Evolutionary conservation across 2,329 filamentous ascomycete species (phyloP).

Genomic region (Fonsecaea monophora): DNA sequence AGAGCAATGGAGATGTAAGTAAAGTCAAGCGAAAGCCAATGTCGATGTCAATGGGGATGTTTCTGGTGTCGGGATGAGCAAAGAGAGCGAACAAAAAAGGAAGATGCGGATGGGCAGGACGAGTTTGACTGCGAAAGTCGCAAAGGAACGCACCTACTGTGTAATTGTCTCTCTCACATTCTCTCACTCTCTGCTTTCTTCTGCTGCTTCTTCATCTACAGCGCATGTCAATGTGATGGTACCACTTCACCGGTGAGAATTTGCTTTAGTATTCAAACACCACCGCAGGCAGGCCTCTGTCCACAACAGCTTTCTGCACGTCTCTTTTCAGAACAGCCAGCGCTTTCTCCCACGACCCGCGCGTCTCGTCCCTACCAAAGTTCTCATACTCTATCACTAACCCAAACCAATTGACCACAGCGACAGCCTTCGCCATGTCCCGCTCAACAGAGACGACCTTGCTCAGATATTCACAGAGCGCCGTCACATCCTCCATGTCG

Average conservation of each 20-base stretch:
- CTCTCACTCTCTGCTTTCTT: too few species aligned
- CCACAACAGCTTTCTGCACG: constrained; percentile 63
- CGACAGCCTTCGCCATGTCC: constrained; percentile 76
- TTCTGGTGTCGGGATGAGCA: constrained; percentile 5
- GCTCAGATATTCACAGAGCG: constrained; percentile 74
- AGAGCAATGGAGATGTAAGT: constrained; percentile 19
- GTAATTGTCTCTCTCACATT: too few species aligned
- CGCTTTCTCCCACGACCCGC: constrained; percentile 53
- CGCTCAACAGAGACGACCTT: constrained; percentile 77
- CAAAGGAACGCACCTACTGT: neutral
- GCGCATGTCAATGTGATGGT: neutral
- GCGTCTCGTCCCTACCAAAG: constrained; percentile 49
- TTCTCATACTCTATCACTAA: constrained; percentile 49
- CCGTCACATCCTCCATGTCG: constrained; percentile 76
- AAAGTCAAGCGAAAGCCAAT: constrained; percentile 10
- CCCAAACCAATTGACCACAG: constrained; percentile 70
- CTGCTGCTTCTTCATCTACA: neutral
- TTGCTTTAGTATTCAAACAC: constrained; percentile 48
- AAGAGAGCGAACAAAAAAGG: neutral
- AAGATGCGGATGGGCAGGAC: neutral
- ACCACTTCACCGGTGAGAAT: too few species aligned
- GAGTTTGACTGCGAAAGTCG: neutral
- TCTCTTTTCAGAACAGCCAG: constrained; percentile 50
- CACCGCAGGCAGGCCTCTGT: constrained; percentile 64
- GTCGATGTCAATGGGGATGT: constrained; percentile 18